Conservation (phyloP, 352 stramenopile genomes). For the Globisporangium nunn region DNA sequence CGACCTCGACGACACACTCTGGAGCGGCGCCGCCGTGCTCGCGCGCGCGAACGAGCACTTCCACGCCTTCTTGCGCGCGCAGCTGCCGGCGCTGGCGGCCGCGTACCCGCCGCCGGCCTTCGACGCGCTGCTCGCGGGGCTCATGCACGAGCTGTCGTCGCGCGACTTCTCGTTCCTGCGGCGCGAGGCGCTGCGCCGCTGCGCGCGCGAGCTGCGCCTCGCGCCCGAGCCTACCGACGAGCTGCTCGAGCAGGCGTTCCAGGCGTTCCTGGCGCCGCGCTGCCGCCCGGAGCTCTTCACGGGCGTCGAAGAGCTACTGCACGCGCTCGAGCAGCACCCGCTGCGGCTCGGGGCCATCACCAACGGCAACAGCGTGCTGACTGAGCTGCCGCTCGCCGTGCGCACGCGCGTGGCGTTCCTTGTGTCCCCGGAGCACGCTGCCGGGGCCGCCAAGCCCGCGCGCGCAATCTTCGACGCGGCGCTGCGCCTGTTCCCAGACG, state of each 20-base stretch:
- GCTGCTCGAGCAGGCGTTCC: constrained; percentile 47
- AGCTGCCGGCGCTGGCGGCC: constrained; percentile 23
- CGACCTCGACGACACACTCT: constrained; percentile 77
- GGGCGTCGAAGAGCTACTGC: constrained; percentile 42
- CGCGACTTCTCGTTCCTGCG: constrained; percentile 70
- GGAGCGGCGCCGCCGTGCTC: constrained; percentile 51
- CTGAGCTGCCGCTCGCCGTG: constrained; percentile 38
- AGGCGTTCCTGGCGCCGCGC: constrained; percentile 45
- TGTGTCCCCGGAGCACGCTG: constrained; percentile 45
- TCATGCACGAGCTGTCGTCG: constrained; percentile 34
- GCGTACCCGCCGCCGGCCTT: constrained; percentile 42
- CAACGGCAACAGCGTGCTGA: constrained; percentile 62
- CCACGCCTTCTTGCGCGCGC: constrained; percentile 33
- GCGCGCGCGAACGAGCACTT: constrained; percentile 35
- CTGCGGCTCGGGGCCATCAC: constrained; percentile 43
- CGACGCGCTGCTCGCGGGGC: constrained; percentile 25
- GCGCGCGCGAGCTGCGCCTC: constrained; percentile 19
- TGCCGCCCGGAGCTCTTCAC: constrained; percentile 58
- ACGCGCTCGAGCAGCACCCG: constrained; percentile 26
- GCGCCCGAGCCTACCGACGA: constrained; percentile 1
- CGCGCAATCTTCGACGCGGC: constrained; percentile 53
- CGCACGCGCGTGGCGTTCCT: constrained; percentile 35
- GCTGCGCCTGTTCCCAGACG: constrained; percentile 24
- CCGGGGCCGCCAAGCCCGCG: constrained; percentile 31
- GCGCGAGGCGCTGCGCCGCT: constrained; percentile 46